phyloP scores from a whole-genome alignment of 148 eudicot genomes.

The Chenopodium album region DNA sequence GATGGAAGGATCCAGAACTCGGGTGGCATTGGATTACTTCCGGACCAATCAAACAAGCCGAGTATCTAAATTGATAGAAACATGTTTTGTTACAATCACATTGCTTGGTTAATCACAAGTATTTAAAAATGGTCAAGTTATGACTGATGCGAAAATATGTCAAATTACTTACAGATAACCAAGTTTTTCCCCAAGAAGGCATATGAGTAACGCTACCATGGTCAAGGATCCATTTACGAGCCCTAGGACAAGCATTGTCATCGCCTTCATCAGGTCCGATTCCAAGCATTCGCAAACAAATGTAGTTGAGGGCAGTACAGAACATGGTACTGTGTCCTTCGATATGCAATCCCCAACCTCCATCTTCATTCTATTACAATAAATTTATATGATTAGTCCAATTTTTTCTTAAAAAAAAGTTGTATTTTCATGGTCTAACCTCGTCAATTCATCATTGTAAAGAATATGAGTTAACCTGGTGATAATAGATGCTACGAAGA shows the following conservation, averaged over 20 bases:
- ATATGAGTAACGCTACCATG: slow-evolving; percentile 44
- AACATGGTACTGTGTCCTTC: slow-evolving; percentile 52
- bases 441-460: too few relatives aligned
- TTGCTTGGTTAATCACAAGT: background rate
- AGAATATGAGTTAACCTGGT: slow-evolving; percentile 9
- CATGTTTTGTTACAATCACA: background rate
- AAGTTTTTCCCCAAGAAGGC: slow-evolving; percentile 57
- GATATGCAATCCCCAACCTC: slow-evolving; percentile 52
- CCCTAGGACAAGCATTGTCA: slow-evolving; percentile 30
- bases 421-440: too few relatives aligned
- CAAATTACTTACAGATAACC: slow-evolving; percentile 39
- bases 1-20: slow-evolving; percentile 41
- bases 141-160: background rate
- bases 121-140: too few relatives aligned
- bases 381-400: too few relatives aligned
- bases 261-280: slow-evolving; percentile 37
- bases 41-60: slow-evolving; percentile 43
- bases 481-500: slow-evolving; percentile 31
- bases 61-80: slow-evolving; percentile 19
- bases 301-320: slow-evolving; percentile 39
- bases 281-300: slow-evolving; percentile 47
- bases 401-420: too few relatives aligned
- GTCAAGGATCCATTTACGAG: slow-evolving; percentile 47
- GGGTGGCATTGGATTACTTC: slow-evolving; percentile 43
- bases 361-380: slow-evolving; percentile 41